Conservation (phyloP, 2,329 filamentous ascomycete genomes). For the Myrmaecium sp. region DNA sequence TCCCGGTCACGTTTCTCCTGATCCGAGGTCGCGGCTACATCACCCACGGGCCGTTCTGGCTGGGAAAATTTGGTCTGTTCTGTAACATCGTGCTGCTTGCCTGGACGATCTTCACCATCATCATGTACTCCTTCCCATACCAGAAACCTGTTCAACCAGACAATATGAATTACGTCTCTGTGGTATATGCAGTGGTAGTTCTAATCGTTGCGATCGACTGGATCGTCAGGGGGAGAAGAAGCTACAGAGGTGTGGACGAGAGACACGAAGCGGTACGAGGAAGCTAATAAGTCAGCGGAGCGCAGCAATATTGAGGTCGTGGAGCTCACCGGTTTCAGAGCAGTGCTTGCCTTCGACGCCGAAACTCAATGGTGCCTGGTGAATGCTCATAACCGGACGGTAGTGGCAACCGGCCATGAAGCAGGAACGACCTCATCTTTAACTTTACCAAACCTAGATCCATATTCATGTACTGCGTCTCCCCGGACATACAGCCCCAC, state of each 20-base stretch:
- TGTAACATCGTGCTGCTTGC: conserved; percentile 27
- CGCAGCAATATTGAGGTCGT: no score
- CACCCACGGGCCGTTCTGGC: conserved; percentile 30
- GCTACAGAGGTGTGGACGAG: conserved; percentile 14
- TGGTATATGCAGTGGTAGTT: conserved; percentile 11
- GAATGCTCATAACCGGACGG: no score
- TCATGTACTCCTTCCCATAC: conserved; percentile 27
- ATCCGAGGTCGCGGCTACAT: conserved; percentile 28
- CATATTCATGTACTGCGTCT: no score
- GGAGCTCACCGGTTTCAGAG: no score
- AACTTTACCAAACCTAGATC: no score
- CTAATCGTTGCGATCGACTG: conserved; percentile 15
- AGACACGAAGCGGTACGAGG: no score
- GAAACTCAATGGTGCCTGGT: no score
- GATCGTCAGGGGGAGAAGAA: conserved; percentile 13
- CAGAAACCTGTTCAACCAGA: conserved; percentile 12
- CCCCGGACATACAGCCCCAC: no score
- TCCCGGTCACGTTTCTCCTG: conserved; percentile 29
- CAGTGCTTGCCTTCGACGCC: no score
- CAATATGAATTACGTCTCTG: conserved; percentile 17
- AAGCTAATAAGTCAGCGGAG: no score
- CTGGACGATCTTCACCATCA: conserved; percentile 33
- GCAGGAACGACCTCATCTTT: no score
- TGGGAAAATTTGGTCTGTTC: conserved; percentile 26
- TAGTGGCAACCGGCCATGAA: no score